phyloP scores from a whole-genome alignment of 306 rosid genomes.

The Malus asiatica region DNA sequence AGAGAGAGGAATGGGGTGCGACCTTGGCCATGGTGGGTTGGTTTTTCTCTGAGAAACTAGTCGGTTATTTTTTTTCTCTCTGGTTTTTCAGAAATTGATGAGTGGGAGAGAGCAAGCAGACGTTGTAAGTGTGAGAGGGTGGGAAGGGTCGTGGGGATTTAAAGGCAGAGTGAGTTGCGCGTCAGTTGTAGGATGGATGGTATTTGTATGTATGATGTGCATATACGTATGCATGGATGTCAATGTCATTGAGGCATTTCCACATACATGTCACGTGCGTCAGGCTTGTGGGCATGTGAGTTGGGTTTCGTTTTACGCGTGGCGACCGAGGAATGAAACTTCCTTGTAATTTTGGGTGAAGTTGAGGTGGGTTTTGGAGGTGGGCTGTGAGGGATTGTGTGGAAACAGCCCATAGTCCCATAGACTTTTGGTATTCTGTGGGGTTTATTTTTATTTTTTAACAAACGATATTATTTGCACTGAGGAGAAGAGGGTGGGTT shows the following conservation, averaged over 20 bases:
- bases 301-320: neutral
- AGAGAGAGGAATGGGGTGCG: neutral
- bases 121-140: neutral
- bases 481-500: accelerated
- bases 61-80: neutral
- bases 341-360: neutral
- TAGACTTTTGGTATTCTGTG: neutral
- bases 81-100: neutral
- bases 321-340: neutral
- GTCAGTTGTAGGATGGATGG: neutral
- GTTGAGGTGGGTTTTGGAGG: neutral
- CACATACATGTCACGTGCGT: neutral
- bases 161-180: neutral
- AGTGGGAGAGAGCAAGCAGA: neutral
- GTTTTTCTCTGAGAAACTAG: neutral
- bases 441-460: neutral
- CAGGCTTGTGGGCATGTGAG: neutral
- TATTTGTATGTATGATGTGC: neutral
- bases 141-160: neutral
- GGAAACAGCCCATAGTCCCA: neutral
- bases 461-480: accelerated
- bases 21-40: neutral
- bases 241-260: neutral
- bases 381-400: neutral
- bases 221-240: neutral